phyloP scores from a whole-genome alignment of 2,329 filamentous ascomycete genomes.

The Chaetomiaceae sp. region DNA sequence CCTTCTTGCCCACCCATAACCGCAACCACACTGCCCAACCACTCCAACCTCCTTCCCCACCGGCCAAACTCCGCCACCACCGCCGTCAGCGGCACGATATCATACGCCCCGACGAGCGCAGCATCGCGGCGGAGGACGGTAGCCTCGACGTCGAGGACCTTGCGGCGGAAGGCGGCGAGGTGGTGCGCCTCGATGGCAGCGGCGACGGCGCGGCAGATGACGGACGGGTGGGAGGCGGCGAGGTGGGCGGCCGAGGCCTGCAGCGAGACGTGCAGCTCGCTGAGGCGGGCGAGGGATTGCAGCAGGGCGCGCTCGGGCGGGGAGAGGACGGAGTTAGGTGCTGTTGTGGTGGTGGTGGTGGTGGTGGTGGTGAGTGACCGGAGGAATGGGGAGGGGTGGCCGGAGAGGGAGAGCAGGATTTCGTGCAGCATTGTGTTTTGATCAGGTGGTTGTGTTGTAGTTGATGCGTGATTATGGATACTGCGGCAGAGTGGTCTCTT shows the following conservation, averaged over 20 bases:
- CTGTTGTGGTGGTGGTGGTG: neutral
- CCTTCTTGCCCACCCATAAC: constrained; percentile 53
- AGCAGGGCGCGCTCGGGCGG: constrained; percentile 80
- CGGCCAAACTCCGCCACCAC: constrained; percentile 79
- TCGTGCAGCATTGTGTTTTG: constrained; percentile 80
- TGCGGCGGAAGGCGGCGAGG: constrained; percentile 72
- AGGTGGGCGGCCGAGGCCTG: constrained; percentile 61
- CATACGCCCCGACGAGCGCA: constrained; percentile 78
- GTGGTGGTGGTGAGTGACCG: constrained; percentile 35
- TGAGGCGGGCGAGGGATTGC: constrained; percentile 67
- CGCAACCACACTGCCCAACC: constrained; percentile 69
- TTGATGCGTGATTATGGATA: neutral
- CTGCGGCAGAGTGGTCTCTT: neutral
- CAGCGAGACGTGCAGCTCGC: constrained; percentile 68
- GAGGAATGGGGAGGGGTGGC: constrained; percentile 86
- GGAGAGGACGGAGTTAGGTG: constrained; percentile 47
- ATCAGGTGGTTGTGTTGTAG: neutral
- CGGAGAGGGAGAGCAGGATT: constrained; percentile 91
- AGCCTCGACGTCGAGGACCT: constrained; percentile 78
- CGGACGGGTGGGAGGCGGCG: constrained; percentile 65
- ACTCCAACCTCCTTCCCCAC: constrained; percentile 79
- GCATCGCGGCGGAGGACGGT: constrained; percentile 71
- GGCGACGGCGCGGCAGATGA: constrained; percentile 81
- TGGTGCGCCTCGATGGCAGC: constrained; percentile 69
- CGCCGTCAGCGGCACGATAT: constrained; percentile 84